Base-by-base conservation (phyloP, 495 filamentous ascomycete genomes). In the Aspergillus leporis region DNA sequence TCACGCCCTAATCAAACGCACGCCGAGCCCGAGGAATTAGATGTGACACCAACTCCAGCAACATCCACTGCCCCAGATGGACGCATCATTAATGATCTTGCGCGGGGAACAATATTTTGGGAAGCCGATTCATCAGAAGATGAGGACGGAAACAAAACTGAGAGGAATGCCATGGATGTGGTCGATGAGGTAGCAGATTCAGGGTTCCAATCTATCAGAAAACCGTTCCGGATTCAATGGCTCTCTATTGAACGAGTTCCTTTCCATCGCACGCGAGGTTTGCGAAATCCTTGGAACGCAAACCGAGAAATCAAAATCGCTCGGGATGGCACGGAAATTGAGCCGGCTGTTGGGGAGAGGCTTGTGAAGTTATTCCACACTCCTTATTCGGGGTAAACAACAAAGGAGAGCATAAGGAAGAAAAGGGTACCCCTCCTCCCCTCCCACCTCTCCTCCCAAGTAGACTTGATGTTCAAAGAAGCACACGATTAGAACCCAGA, bases 241-340 rank as follows among this genome's bases (percentile, higher is more conserved):
- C 70, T 96, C 28, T 93, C 91, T 9, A 96, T 91, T 4, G 84
- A 86, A 34, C 81, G 89, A 43, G 82, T 98, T 8, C 93, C 94
- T 0, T 98, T 98, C 70, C 93, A 96, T 69, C 86, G 90, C 45
- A 96, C 92, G 0, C 78, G 93, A 51, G 93, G 93, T 0, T 70
- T 98, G 32, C 83, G 94, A n/a, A 98, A 98, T 66, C 86, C 89
- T 3, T 97, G 93, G 94, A 98, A 98, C 70, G 87, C 91, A 1
- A 96, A 97, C 67, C 79, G 94, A 47, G 94, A 97, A 65, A 91
- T 98, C 48, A 98, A 98, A 69, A 96, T 98, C 63, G 94, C 94
- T 9, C 82, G 94, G 64, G 94, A 98, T 70, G 94, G 92, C 5
- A 98, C 94, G 0, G 94, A 97, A 73, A 78, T 98, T 19, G 93